phyloP scores from a whole-genome alignment of 768 basidiomycete genomes.

The Termitomyces sp. region DNA sequence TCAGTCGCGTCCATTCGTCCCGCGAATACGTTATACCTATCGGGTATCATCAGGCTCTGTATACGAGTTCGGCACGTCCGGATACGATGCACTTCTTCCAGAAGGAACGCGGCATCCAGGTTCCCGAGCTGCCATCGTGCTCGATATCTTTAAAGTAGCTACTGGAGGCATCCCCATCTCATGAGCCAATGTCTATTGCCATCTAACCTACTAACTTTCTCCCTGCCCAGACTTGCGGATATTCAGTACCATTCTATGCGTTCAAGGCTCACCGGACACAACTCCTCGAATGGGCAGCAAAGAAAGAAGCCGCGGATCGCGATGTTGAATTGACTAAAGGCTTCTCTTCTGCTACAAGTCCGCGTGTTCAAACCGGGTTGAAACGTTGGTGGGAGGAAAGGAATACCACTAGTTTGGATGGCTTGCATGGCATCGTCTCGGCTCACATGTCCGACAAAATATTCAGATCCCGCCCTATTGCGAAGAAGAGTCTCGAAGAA shows the following conservation, averaged over 20 bases:
- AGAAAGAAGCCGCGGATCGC: constrained; percentile 41
- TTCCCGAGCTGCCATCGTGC: constrained; percentile 56
- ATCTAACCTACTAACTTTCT: background rate
- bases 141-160: constrained; percentile 59
- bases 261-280: constrained; percentile 55
- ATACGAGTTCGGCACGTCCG: constrained; percentile 61
- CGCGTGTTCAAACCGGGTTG: constrained; percentile 36
- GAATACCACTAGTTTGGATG: constrained; percentile 56
- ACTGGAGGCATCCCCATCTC: constrained; percentile 28
- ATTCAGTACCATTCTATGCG: constrained; percentile 57
- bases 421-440: constrained; percentile 43
- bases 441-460: constrained; percentile 25
- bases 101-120: constrained; percentile 47
- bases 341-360: constrained; percentile 17
- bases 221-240: constrained; percentile 58
- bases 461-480: constrained; percentile 14
- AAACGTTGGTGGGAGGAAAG: constrained; percentile 54
- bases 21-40: constrained; percentile 1
- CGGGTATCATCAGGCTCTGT: constrained; percentile 41
- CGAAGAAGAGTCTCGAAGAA: constrained; percentile 6
- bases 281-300: constrained; percentile 47
- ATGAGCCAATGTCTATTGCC: background rate
- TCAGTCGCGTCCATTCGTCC: constrained; percentile 20
- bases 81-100: constrained; percentile 53
- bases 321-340: constrained; percentile 18